Evolutionary conservation across 1,284 basidiomycete species (phyloP).

Genomic region (Heterobasidion occidentale): DNA sequence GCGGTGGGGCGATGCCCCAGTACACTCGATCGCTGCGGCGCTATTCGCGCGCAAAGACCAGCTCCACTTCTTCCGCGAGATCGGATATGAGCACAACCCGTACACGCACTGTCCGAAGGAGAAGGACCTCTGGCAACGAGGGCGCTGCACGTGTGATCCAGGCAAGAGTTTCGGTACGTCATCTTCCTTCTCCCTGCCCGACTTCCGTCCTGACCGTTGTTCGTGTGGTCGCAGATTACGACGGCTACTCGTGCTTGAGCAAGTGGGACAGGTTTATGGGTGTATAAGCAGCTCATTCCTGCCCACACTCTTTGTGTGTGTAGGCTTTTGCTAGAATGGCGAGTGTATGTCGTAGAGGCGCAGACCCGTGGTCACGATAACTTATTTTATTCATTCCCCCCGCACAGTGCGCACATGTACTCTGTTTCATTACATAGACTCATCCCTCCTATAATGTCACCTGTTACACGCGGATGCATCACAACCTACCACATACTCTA

Average conservation of each 20-base stretch:
- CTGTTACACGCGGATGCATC: no score
- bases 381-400: no score
- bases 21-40: conserved; percentile 62
- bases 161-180: conserved; percentile 18
- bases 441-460: no score
- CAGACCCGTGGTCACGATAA: no score
- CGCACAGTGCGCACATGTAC: no score
- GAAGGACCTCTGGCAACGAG: conserved; percentile 29
- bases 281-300: neutral
- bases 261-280: conserved; percentile 29
- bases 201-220: neutral
- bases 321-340: no score
- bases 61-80: conserved; percentile 64
- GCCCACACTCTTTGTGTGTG: no score
- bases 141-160: conserved; percentile 37
- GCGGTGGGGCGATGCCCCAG: conserved; percentile 78
- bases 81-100: conserved; percentile 48
- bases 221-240: conserved; percentile 29
- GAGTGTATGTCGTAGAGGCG: no score
- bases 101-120: conserved; percentile 44
- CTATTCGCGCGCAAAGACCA: conserved; percentile 31
- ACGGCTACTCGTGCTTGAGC: conserved; percentile 42
- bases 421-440: no score
- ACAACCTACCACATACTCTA: no score
- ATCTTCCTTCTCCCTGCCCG: conserved; percentile 11